Conservation (phyloP, 106 monocot genomes). For the Hemerocallis citrina region DNA sequence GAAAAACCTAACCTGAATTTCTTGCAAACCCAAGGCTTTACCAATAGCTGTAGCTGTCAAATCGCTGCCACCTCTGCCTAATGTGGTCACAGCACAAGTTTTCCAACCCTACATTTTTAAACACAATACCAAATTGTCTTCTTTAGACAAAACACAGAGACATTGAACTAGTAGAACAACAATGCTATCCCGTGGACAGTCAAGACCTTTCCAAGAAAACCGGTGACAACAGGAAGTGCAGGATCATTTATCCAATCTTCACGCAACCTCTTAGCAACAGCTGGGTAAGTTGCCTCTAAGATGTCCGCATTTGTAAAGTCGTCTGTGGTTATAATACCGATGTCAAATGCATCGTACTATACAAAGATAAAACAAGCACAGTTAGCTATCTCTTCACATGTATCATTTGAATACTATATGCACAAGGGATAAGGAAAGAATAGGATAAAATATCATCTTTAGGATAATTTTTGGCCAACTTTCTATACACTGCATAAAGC, state of each 20-base stretch:
- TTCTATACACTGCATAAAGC: no score
- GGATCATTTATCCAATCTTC: conserved; percentile 74
- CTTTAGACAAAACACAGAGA: no score
- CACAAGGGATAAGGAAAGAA: neutral
- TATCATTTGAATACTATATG: neutral
- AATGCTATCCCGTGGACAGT: no score
- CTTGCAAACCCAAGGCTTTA: conserved; percentile 82
- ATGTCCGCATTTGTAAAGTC: conserved; percentile 94
- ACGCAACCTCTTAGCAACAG: conserved; percentile 66
- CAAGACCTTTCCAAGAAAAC: conserved; percentile 88
- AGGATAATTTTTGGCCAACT: no score
- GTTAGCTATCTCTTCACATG: conserved; percentile 8
- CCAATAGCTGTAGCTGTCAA: conserved; percentile 95
- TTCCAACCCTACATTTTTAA: conserved; percentile 90
- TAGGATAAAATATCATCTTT: neutral
- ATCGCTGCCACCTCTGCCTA: conserved; percentile 94
- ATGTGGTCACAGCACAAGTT: conserved; percentile 80
- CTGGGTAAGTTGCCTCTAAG: conserved; percentile 87
- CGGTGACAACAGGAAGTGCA: conserved; percentile 88
- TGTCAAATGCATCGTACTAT: conserved; percentile 96
- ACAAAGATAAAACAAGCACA: neutral
- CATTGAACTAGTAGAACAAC: no score
- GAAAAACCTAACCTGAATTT: conserved; percentile 80
- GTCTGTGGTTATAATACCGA: conserved; percentile 88
- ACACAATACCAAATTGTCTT: no score